These are phyloP conservation scores for Globisporangium paroecandrum DNA, from an alignment of 352 stramenopile genomes.

Conservation along the genomic window DNA sequence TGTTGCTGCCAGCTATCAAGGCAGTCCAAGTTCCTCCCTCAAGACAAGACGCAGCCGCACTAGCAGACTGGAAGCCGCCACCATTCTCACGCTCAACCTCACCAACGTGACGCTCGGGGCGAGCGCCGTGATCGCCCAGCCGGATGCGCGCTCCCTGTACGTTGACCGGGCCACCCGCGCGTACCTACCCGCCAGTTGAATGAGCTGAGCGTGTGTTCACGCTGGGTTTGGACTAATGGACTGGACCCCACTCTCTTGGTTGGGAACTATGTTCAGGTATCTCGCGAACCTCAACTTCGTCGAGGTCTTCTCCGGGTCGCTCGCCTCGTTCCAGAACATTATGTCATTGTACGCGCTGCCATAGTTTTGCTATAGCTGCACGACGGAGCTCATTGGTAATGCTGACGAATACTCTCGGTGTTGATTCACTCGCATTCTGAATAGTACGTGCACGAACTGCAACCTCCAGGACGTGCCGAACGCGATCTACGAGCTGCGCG, in stretches of 20 bases:
- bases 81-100: constrained; percentile 16
- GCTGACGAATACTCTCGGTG: not conserved
- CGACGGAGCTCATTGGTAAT: not conserved
- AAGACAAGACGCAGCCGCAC: not conserved
- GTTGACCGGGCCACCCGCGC: not conserved
- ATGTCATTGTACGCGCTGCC: constrained; percentile 16
- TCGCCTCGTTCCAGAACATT: constrained; percentile 20
- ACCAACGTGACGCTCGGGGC: constrained; percentile 17
- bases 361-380: not conserved
- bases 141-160: constrained; percentile 16
- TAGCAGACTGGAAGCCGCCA: not conserved
- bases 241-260: too few species aligned
- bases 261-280: constrained; percentile 8
- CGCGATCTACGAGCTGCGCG: constrained; percentile 28
- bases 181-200: too few species aligned
- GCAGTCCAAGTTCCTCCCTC: not conserved
- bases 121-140: constrained; percentile 18
- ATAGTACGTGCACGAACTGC: constrained; percentile 38
- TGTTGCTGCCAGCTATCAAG: not conserved
- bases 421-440: not conserved
- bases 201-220: too few species aligned
- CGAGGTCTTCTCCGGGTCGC: constrained; percentile 17
- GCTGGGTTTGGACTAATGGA: too few species aligned
- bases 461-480: constrained; percentile 28
- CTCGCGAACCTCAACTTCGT: constrained; percentile 21